phyloP scores from a whole-genome alignment of 352 stramenopile species.

The Pythium pyrilobum region DNA sequence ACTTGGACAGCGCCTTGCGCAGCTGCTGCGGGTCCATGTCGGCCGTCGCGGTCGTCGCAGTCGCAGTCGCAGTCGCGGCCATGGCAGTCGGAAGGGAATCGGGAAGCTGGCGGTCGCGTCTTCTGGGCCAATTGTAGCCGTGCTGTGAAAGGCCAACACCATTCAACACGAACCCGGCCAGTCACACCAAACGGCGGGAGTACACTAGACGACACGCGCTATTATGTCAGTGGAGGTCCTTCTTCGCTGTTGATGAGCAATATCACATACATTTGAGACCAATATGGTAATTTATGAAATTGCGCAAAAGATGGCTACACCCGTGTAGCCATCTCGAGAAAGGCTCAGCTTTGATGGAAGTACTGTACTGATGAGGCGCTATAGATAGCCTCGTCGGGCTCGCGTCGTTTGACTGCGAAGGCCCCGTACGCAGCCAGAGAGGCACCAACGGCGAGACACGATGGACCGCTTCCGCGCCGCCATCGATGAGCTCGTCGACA shows the following conservation, averaged over 20 bases:
- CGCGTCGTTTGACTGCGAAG: too few relatives aligned
- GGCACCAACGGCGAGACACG: not conserved
- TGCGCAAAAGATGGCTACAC: not conserved
- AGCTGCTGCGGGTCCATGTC: constrained; percentile 46
- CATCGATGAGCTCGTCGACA: constrained; percentile 58
- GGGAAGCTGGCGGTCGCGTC: constrained; percentile 5
- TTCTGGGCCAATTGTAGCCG: constrained; percentile 22
- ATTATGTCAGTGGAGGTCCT: too few relatives aligned
- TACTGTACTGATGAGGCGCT: too few relatives aligned
- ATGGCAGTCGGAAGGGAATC: not conserved
- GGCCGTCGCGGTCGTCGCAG: not conserved
- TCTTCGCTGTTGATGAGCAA: too few relatives aligned
- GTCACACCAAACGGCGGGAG: constrained; percentile 10
- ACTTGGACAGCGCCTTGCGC: constrained; percentile 80
- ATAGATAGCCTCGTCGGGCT: too few relatives aligned
- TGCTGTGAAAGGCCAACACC: constrained; percentile 10
- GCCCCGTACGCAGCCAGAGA: not conserved
- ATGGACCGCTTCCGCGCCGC: constrained; percentile 58
- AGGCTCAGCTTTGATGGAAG: too few relatives aligned
- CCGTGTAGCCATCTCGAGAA: too few relatives aligned
- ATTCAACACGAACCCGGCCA: constrained; percentile 10
- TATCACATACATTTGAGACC: too few relatives aligned
- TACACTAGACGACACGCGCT: too few relatives aligned
- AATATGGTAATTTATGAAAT: constrained; percentile 1
- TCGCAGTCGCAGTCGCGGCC: not conserved